These are phyloP conservation scores for Microcyclospora tardicrescens DNA, from an alignment of 2,329 filamentous ascomycete genomes.

Conservation along the genomic window DNA sequence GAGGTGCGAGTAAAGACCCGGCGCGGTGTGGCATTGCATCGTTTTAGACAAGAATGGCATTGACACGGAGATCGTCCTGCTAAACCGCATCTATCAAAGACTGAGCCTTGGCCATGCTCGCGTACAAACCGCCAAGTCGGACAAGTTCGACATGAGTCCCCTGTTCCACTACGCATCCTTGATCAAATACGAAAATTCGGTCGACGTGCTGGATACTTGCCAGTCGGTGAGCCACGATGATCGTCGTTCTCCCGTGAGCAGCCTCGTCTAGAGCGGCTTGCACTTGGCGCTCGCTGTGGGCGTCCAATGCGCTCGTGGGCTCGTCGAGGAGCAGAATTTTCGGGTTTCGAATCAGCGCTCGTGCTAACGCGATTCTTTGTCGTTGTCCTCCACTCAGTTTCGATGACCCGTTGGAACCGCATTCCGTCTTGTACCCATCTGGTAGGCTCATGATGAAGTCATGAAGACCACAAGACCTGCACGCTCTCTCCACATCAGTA, in stretches of 20 bases:
- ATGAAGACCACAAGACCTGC: conserved; percentile 32
- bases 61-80: too few species aligned
- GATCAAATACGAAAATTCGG: conserved; percentile 65
- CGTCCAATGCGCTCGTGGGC: conserved; percentile 34
- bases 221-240: conserved; percentile 66
- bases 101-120: conserved; percentile 25
- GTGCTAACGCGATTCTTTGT: conserved; percentile 34
- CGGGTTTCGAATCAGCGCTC: conserved; percentile 34
- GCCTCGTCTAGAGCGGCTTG: conserved; percentile 30
- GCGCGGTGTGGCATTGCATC: too few species aligned
- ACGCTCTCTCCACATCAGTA: conserved; percentile 23
- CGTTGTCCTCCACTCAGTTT: conserved; percentile 34
- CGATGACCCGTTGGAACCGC: conserved; percentile 27
- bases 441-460: conserved; percentile 36
- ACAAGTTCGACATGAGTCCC: conserved; percentile 51
- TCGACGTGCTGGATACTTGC: conserved; percentile 69
- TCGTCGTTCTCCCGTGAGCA: conserved; percentile 42
- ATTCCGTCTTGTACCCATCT: conserved; percentile 35
- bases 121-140: conserved; percentile 30
- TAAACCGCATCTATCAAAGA: conserved; percentile 7
- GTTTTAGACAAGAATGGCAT: too few species aligned
- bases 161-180: conserved; percentile 47
- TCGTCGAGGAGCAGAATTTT: conserved; percentile 35
- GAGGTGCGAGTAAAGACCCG: too few species aligned
- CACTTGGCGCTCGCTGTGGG: conserved; percentile 31